Conservation (phyloP, 768 basidiomycete genomes). For the Leucocoprinus birnbaumii region DNA sequence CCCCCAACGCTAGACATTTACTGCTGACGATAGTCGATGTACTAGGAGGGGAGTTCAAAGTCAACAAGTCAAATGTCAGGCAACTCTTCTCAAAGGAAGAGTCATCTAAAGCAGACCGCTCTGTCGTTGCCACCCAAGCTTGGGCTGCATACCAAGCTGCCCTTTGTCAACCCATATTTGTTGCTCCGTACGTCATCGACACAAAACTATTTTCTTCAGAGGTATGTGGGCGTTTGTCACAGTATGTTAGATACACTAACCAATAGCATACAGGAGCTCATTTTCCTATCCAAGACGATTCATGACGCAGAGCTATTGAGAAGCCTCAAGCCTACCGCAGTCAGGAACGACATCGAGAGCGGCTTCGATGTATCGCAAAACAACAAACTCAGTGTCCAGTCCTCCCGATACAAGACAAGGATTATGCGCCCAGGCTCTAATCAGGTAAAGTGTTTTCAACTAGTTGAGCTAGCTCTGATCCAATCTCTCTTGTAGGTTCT, state of each 20-base stretch:
- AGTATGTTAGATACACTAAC: slow-evolving; percentile 13
- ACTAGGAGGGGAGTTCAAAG: slow-evolving; percentile 32
- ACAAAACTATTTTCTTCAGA: slow-evolving; percentile 18
- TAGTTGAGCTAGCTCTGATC: neutral
- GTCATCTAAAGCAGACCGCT: slow-evolving; percentile 9
- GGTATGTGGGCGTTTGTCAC: slow-evolving; percentile 21
- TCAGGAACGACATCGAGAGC: slow-evolving; percentile 44
- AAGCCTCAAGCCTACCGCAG: slow-evolving; percentile 37
- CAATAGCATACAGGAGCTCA: slow-evolving; percentile 18
- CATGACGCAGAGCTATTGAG: slow-evolving; percentile 35
- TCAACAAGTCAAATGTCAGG: slow-evolving; percentile 24
- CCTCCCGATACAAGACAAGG: slow-evolving; percentile 43
- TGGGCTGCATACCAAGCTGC: slow-evolving; percentile 41
- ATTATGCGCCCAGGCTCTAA: slow-evolving; percentile 24
- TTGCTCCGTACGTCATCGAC: slow-evolving; percentile 17
- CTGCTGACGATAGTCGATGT: slow-evolving; percentile 28
- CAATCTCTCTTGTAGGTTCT: neutral
- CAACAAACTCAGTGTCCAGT: slow-evolving; percentile 29
- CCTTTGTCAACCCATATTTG: slow-evolving; percentile 8
- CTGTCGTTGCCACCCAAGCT: slow-evolving; percentile 35
- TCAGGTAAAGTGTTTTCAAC: slow-evolving; percentile 22
- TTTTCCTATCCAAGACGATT: slow-evolving; percentile 32
- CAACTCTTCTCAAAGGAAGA: slow-evolving; percentile 29
- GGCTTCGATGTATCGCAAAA: slow-evolving; percentile 24
- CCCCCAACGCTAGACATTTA: slow-evolving; percentile 25